Evolutionary conservation across 805 yeast species (phyloP).

Genomic region (Wickerhamomyces strasburgensis): DNA sequence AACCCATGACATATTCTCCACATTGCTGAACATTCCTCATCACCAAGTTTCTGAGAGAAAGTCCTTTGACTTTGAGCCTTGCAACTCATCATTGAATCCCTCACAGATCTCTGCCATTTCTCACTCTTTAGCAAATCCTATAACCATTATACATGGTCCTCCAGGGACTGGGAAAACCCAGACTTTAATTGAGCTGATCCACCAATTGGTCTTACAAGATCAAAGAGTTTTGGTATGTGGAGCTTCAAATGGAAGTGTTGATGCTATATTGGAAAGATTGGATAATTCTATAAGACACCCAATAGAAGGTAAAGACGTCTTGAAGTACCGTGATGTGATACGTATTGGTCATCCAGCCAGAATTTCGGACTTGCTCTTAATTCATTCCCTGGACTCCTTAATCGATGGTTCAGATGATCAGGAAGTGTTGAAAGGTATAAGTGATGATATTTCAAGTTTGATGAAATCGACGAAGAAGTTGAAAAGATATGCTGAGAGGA

Average conservation of each 20-base stretch:
- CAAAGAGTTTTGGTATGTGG: slow-evolving; percentile 81
- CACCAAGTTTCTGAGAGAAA: slow-evolving; percentile 9
- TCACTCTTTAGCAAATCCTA: slow-evolving; percentile 56
- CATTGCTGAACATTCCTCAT: slow-evolving; percentile 30
- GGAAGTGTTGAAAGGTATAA: slow-evolving; percentile 59
- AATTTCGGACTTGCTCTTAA: slow-evolving; percentile 51
- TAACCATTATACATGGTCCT: slow-evolving; percentile 67
- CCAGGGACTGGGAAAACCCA: slow-evolving; percentile 83
- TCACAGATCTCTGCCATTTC: slow-evolving; percentile 73
- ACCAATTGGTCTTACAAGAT: slow-evolving; percentile 60
- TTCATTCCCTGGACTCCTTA: slow-evolving; percentile 73
- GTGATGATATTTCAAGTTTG: slow-evolving; percentile 61
- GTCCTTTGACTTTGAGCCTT: slow-evolving; percentile 2
- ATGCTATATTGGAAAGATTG: slow-evolving; percentile 80
- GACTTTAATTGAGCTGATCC: slow-evolving; percentile 75
- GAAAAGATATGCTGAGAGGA: slow-evolving; percentile 59
- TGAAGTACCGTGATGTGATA: slow-evolving; percentile 22
- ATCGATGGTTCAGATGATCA: slow-evolving; percentile 56
- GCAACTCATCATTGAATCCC: slow-evolving; percentile 29
- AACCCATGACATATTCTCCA: slow-evolving; percentile 3
- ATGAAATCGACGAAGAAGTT: slow-evolving; percentile 54
- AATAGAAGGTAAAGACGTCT: slow-evolving; percentile 35
- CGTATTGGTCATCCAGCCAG: slow-evolving; percentile 95
- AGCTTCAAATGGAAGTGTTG: slow-evolving; percentile 90
- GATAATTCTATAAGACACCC: slow-evolving; percentile 1